Percentiles rank a stretch among this genome's conserved stretches.
Conservation (phyloP, 108 stramenopile genomes). For the Pseudonitzschia delicatissima region DNA sequence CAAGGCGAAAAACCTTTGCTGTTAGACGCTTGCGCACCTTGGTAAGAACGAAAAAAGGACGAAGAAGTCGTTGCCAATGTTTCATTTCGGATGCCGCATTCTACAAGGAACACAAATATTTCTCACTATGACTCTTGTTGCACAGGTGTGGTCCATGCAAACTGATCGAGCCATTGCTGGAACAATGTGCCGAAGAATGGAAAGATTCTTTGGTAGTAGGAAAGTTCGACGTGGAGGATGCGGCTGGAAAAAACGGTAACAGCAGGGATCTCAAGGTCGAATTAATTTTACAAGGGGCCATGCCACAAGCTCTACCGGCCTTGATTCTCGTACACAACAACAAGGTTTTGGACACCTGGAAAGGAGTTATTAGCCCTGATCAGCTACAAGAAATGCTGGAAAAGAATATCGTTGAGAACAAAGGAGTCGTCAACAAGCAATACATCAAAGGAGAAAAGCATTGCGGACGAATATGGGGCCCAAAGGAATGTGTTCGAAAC, state of each 20-base stretch:
- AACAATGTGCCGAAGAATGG: slow-evolving; percentile 41
- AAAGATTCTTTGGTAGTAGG: slow-evolving; percentile 39
- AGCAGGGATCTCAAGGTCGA: slow-evolving; percentile 50
- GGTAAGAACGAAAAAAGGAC: slow-evolving; percentile 17
- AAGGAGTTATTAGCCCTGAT: slow-evolving; percentile 43
- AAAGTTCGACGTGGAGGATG: slow-evolving; percentile 55
- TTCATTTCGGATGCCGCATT: neutral
- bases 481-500: no score
- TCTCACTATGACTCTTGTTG: neutral
- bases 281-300: slow-evolving; percentile 53
- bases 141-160: slow-evolving; percentile 59
- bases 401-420: slow-evolving; percentile 20
- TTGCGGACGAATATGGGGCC: no score
- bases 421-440: neutral
- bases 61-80: neutral
- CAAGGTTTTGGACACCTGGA: slow-evolving; percentile 27
- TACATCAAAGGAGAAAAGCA: no score
- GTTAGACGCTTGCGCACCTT: slow-evolving; percentile 33
- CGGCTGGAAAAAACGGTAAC: slow-evolving; percentile 37
- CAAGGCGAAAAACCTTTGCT: slow-evolving; percentile 10
- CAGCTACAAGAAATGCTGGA: slow-evolving; percentile 49
- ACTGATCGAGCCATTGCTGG: slow-evolving; percentile 56
- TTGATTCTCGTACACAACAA: slow-evolving; percentile 45
- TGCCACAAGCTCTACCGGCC: slow-evolving; percentile 53
- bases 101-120: neutral